Evolutionary conservation across 2,329 filamentous ascomycete species (phyloP).

Genomic region (Cladophialophora chaetospira): DNA sequence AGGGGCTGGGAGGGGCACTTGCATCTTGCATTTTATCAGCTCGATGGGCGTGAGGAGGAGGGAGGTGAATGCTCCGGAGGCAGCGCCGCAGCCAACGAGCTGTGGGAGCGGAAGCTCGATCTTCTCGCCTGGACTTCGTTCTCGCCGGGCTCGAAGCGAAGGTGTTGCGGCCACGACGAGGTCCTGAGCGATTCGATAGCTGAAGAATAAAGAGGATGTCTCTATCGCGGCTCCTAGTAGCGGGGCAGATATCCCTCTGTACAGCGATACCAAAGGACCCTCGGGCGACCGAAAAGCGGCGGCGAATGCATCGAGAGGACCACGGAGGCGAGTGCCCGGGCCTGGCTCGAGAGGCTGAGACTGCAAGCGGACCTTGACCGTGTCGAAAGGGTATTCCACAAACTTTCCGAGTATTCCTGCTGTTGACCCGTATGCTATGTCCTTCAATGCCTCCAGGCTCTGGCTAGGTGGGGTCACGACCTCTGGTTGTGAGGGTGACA

Average conservation of each 20-base stretch:
- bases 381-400: constrained; percentile 98
- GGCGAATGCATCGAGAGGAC: constrained; percentile 84
- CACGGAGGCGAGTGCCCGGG: constrained; percentile 41
- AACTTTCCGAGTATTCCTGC: constrained; percentile 91
- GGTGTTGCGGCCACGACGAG: constrained; percentile 67
- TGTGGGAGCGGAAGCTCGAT: constrained; percentile 68
- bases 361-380: constrained; percentile 94
- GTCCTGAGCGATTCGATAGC: constrained; percentile 69
- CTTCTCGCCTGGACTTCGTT: constrained; percentile 38
- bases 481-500: constrained; percentile 13
- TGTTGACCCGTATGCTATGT: constrained; percentile 81
- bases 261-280: constrained; percentile 77
- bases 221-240: constrained; percentile 89
- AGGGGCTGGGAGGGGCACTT: constrained; percentile 61
- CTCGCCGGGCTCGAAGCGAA: constrained; percentile 34
- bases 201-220: constrained; percentile 90
- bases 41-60: constrained; percentile 92
- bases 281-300: constrained; percentile 73
- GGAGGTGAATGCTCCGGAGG: constrained; percentile 85
- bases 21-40: constrained; percentile 97
- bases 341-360: constrained; percentile 83
- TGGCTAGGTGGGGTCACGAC: constrained; percentile 42
- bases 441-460: constrained; percentile 72
- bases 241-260: constrained; percentile 90
- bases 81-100: constrained; percentile 77